These are phyloP conservation scores for Fusarium verrucosum DNA, from an alignment of 2,329 filamentous ascomycete genomes.

Conservation along the genomic window DNA sequence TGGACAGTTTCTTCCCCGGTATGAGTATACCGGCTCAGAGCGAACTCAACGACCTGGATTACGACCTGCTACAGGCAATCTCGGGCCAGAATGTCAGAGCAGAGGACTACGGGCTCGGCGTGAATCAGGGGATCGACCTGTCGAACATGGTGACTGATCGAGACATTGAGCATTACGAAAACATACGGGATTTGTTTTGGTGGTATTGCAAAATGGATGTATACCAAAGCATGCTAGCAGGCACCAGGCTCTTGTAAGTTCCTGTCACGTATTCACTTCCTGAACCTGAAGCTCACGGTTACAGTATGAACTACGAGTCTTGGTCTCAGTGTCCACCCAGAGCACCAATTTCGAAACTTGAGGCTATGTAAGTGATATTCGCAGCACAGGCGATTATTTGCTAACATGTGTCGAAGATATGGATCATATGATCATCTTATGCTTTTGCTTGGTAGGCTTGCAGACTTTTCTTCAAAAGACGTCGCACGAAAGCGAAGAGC, in stretches of 20 bases:
- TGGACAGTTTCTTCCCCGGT: constrained; percentile 43
- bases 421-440: constrained; percentile 90
- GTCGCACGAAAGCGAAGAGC: constrained; percentile 78
- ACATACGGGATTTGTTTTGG: constrained; percentile 89
- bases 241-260: constrained; percentile 83
- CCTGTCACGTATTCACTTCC: background rate
- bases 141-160: constrained; percentile 53
- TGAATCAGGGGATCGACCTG: constrained; percentile 43
- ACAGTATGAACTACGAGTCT: constrained; percentile 78
- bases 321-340: constrained; percentile 92
- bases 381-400: no score
- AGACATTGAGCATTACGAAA: constrained; percentile 83
- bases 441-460: constrained; percentile 80
- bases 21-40: constrained; percentile 30
- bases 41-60: constrained; percentile 53
- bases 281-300: constrained; percentile 29
- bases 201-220: constrained; percentile 96
- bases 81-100: constrained; percentile 53
- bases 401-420: constrained; percentile 64
- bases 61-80: constrained; percentile 53
- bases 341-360: constrained; percentile 77
- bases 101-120: constrained; percentile 51
- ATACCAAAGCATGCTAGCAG: constrained; percentile 89
- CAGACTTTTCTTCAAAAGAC: constrained; percentile 81
- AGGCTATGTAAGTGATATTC: constrained; percentile 68